Evolutionary conservation across 192 early-diverging fungal genomes (phyloP), one percentile per base, ranked within the genome.

Genomic region (Entomortierella chlamydospora): DNA sequence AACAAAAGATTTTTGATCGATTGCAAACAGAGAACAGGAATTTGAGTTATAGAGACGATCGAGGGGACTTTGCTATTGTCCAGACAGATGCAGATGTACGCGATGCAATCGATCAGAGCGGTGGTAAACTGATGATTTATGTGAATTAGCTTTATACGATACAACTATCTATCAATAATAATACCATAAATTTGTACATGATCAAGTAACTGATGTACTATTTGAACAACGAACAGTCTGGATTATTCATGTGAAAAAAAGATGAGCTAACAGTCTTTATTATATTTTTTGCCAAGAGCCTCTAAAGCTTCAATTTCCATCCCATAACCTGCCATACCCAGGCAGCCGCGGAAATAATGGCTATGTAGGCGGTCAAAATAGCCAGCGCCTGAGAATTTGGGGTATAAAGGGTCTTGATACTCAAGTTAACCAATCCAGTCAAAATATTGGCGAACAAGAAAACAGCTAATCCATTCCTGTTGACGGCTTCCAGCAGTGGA

Each of bases 361-460:
- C 42, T 30, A 90, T 92, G 50, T 95, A 93, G 4, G 66, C 67
- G 0, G 70, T 64, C 60, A 90, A 72, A 22, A 93, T 84, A 2
- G 54, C 49, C 47, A 87, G 68, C 0, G 91, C 76, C 31, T 83
- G 42, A 26, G 63, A 17, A 8, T 72, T 68, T 0, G 80, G 61
- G n/a, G 87, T 84, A 34, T 87, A 84, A 25, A 99, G 82, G 8
- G 97, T 99, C 63, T 94, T 83, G 15, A 95, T 77, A 2, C 87
- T 77, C 68, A 97, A 70, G 80, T 99, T 99, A 10, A 95, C 84
- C 1, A 90, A 30, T 2, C 97, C 97, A 0, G 97, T 99, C 50
- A 95, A 68, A 7, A 97, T 42, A 72, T 99, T 99, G 23, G 93
- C 97, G 34, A 98, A 58, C 30, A 99, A 73, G 81, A 99, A 99